A percentile compares a stretch with the other conserved stretches of the same genome.
Evolutionary conservation across 331 rosid species (phyloP).

Genomic region (Quercus tomentella): DNA sequence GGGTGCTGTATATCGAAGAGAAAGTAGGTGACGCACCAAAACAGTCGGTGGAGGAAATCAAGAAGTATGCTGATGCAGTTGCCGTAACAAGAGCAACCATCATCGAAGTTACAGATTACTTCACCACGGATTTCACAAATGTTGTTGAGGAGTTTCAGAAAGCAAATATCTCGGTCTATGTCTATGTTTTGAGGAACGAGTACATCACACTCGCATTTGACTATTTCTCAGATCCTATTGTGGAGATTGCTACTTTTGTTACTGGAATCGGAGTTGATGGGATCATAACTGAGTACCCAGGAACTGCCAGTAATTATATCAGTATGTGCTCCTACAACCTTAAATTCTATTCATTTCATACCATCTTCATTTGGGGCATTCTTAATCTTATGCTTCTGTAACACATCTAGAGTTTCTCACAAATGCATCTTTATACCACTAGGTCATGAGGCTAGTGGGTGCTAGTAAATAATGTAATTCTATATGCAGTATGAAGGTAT

Average conservation of each 20-base stretch:
- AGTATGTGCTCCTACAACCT: conserved; percentile 41
- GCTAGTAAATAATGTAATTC: no score
- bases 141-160: conserved; percentile 49
- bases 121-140: conserved; percentile 30
- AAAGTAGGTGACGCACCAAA: conserved; percentile 36
- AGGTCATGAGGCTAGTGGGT: no score
- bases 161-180: conserved; percentile 57
- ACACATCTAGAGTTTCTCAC: neutral
- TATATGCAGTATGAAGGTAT: no score
- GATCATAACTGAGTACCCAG: conserved; percentile 71
- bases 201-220: conserved; percentile 56
- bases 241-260: conserved; percentile 59
- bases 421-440: no score
- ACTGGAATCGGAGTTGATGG: conserved; percentile 52
- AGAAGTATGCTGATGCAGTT: conserved; percentile 62
- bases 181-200: conserved; percentile 55
- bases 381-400: no score
- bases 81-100: conserved; percentile 34
- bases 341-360: neutral
- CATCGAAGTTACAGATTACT: conserved; percentile 1
- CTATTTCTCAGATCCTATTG: conserved; percentile 55
- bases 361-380: no score
- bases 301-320: conserved; percentile 57
- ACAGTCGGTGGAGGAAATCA: conserved; percentile 47
- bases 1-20: conserved; percentile 37